Conservation (phyloP, 192 early-diverging fungal genomes). For the Rhizophagus sp. region DNA sequence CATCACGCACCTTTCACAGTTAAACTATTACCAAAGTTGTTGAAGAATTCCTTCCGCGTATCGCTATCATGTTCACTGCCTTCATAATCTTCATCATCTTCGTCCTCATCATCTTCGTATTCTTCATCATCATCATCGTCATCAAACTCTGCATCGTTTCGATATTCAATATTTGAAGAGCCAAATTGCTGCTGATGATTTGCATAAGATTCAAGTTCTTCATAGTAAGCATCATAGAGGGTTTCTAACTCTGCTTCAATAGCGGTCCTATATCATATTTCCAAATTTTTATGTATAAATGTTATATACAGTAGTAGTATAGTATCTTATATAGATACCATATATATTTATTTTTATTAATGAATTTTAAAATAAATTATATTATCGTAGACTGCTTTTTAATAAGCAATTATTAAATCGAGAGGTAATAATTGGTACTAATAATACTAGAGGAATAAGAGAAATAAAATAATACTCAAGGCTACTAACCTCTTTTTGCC, state of each 20-base stretch:
- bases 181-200: constrained; percentile 65
- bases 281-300: neutral
- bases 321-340: too few relatives aligned
- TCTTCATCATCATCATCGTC: constrained; percentile 51
- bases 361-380: too few relatives aligned
- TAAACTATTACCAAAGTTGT: constrained; percentile 75
- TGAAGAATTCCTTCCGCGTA: constrained; percentile 51
- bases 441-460: neutral
- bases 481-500: constrained; percentile 70
- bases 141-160: constrained; percentile 44
- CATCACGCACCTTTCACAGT: constrained; percentile 71
- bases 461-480: neutral
- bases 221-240: constrained; percentile 87
- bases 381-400: neutral
- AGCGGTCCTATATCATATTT: constrained; percentile 52
- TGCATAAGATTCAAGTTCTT: constrained; percentile 84
- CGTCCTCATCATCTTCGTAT: constrained; percentile 51
- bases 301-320: too few relatives aligned
- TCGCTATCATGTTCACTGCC: constrained; percentile 48
- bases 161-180: constrained; percentile 41
- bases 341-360: too few relatives aligned
- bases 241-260: constrained; percentile 87
- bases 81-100: constrained; percentile 64
- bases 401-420: neutral
- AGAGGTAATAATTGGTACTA: neutral